Conservation (phyloP, 2,329 filamentous ascomycete species). For the Xylogone sp. region DNA sequence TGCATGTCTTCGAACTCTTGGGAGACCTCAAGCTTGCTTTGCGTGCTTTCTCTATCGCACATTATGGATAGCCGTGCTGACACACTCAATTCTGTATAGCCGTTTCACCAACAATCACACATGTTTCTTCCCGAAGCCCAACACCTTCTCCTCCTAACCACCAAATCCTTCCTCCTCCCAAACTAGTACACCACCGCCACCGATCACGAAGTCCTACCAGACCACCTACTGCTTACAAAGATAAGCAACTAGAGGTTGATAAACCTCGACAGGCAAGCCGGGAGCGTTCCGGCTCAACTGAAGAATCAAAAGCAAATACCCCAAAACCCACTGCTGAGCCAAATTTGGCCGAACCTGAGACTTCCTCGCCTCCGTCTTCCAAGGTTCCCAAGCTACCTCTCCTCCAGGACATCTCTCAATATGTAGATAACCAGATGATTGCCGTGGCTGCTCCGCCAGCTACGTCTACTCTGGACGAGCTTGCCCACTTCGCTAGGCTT, state of each 20-base stretch:
- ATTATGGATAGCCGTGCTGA: slow-evolving; percentile 10
- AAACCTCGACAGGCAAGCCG: slow-evolving; percentile 31
- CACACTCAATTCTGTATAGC: slow-evolving; percentile 31
- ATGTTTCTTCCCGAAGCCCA: slow-evolving; percentile 49
- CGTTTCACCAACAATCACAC: slow-evolving; percentile 46
- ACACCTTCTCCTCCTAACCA: slow-evolving; percentile 51
- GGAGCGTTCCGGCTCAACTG: slow-evolving; percentile 26
- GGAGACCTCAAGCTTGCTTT: background rate
- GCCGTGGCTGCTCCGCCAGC: slow-evolving; percentile 51
- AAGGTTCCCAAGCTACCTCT: slow-evolving; percentile 40
- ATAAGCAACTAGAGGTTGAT: slow-evolving; percentile 40
- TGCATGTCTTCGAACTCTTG: background rate
- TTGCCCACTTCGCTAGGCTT: slow-evolving; percentile 73
- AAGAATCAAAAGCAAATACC: slow-evolving; percentile 21
- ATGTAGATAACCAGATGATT: slow-evolving; percentile 56
- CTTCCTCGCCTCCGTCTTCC: slow-evolving; percentile 14
- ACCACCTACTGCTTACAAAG: slow-evolving; percentile 40
- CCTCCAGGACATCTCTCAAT: slow-evolving; percentile 62
- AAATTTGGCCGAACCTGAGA: slow-evolving; percentile 11
- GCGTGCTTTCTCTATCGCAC: background rate
- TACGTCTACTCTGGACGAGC: slow-evolving; percentile 69
- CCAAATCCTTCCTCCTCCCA: slow-evolving; percentile 41
- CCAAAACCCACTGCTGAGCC: slow-evolving; percentile 19
- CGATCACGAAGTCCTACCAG: slow-evolving; percentile 53
- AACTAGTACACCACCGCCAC: slow-evolving; percentile 39